phyloP scores from a whole-genome alignment of 2,329 filamentous ascomycete species.

The Bipolaris sorokiniana region DNA sequence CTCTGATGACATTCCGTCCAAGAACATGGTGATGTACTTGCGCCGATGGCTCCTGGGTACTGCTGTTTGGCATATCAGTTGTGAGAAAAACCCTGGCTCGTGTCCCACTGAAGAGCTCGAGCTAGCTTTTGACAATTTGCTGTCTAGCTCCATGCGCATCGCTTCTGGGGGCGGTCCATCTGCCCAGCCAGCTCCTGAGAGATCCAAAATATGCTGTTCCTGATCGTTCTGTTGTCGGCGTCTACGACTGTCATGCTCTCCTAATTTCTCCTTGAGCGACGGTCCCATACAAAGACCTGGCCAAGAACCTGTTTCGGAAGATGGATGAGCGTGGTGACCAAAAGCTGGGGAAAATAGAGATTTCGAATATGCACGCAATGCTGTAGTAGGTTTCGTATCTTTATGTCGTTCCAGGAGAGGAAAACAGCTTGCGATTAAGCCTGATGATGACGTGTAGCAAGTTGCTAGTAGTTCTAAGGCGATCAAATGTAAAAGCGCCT shows the following conservation, averaged over 20 bases:
- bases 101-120: slow-evolving; percentile 10
- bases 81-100: slow-evolving; percentile 15
- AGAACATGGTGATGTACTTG: slow-evolving; percentile 11
- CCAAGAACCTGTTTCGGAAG: slow-evolving; percentile 29
- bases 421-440: slow-evolving; percentile 16
- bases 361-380: slow-evolving; percentile 25
- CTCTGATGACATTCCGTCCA: background rate
- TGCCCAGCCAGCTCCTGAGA: slow-evolving; percentile 5
- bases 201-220: background rate
- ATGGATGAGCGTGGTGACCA: slow-evolving; percentile 33
- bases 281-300: slow-evolving; percentile 28
- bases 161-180: slow-evolving; percentile 4
- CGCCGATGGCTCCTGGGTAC: slow-evolving; percentile 9
- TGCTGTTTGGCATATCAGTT: slow-evolving; percentile 21
- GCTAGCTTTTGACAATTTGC: slow-evolving; percentile 2
- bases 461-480: slow-evolving; percentile 35
- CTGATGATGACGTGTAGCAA: slow-evolving; percentile 29
- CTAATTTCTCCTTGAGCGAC: slow-evolving; percentile 23
- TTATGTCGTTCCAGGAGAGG: slow-evolving; percentile 19
- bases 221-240: slow-evolving; percentile 4
- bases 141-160: slow-evolving; percentile 1
- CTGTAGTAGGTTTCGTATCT: slow-evolving; percentile 15
- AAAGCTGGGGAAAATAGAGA: slow-evolving; percentile 32
- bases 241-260: slow-evolving; percentile 16
- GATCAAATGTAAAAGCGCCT: slow-evolving; percentile 25